Conservation (phyloP, 2,329 filamentous ascomycete genomes). For the Beauveria rudraprayagi region DNA sequence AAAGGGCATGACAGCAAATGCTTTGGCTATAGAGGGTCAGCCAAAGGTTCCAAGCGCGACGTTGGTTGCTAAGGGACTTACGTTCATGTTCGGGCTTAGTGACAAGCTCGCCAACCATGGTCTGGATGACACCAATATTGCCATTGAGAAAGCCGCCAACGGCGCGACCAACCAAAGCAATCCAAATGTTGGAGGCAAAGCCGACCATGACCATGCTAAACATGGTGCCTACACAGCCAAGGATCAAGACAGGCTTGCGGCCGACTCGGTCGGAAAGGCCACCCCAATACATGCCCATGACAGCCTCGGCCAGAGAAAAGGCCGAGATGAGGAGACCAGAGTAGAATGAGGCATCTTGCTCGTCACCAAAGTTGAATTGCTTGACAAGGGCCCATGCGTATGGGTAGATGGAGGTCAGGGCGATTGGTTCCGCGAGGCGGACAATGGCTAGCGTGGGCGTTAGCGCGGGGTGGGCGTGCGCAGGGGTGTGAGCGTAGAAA, state of each 20-base stretch:
- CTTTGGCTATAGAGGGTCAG: slow-evolving; percentile 50
- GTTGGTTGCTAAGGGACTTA: slow-evolving; percentile 35
- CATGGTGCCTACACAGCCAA: slow-evolving; percentile 77
- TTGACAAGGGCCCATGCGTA: slow-evolving; percentile 83
- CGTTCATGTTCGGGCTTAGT: slow-evolving; percentile 79
- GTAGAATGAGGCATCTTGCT: slow-evolving; percentile 75
- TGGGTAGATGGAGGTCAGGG: slow-evolving; percentile 86
- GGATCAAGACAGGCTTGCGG: slow-evolving; percentile 74
- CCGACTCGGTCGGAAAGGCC: slow-evolving; percentile 72
- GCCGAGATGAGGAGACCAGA: slow-evolving; percentile 81
- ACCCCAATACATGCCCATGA: slow-evolving; percentile 87
- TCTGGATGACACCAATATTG: slow-evolving; percentile 85
- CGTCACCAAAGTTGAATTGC: slow-evolving; percentile 62
- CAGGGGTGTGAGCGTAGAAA: neutral
- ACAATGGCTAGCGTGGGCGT: slow-evolving; percentile 61
- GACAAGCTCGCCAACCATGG: slow-evolving; percentile 85
- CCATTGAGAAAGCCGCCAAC: slow-evolving; percentile 80
- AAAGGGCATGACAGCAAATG: slow-evolving; percentile 89
- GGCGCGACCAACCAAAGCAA: slow-evolving; percentile 67
- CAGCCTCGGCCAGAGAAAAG: slow-evolving; percentile 72
- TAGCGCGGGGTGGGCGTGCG: slow-evolving; percentile 11
- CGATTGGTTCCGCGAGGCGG: slow-evolving; percentile 85
- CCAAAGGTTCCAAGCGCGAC: neutral
- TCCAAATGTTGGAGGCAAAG: slow-evolving; percentile 74
- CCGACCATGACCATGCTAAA: slow-evolving; percentile 77